Conservation (phyloP, 768 basidiomycete species). For the Tricholomella constricta region DNA sequence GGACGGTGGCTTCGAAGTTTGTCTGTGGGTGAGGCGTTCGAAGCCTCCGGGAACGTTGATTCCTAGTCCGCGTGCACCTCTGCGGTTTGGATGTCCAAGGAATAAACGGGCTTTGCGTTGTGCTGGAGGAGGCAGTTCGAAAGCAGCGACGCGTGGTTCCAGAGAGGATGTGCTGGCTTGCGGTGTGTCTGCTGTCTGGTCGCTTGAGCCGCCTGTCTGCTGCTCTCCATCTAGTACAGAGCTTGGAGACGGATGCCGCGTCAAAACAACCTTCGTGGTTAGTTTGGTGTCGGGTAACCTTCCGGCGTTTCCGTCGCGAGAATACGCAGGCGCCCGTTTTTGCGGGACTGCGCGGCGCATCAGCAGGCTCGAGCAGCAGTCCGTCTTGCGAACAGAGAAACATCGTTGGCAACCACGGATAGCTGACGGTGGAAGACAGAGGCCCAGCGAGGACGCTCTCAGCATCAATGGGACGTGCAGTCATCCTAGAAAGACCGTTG, state of each 20-base stretch:
- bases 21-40: neutral
- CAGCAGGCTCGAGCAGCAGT: constrained; percentile 14
- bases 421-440: constrained; percentile 46
- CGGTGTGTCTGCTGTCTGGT: neutral
- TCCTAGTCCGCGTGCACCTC: neutral
- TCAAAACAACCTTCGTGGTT: neutral
- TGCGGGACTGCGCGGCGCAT: constrained; percentile 13
- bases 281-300: neutral
- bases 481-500: constrained; percentile 56
- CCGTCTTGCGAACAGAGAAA: constrained; percentile 30
- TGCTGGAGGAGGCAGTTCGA: constrained; percentile 1
- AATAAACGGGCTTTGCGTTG: neutral
- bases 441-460: constrained; percentile 79
- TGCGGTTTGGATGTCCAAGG: neutral
- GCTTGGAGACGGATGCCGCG: too few species aligned
- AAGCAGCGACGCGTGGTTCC: neutral
- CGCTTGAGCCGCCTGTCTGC: neutral
- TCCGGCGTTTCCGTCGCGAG: constrained; percentile 4
- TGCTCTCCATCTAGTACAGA: neutral
- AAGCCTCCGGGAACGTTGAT: neutral
- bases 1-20: neutral
- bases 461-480: constrained; percentile 77
- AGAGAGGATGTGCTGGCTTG: neutral
- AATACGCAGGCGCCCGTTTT: neutral
- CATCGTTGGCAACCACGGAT: constrained; percentile 34